phyloP scores from a whole-genome alignment of 176 grass and related monocot species.

The Triticum aestivum region DNA sequence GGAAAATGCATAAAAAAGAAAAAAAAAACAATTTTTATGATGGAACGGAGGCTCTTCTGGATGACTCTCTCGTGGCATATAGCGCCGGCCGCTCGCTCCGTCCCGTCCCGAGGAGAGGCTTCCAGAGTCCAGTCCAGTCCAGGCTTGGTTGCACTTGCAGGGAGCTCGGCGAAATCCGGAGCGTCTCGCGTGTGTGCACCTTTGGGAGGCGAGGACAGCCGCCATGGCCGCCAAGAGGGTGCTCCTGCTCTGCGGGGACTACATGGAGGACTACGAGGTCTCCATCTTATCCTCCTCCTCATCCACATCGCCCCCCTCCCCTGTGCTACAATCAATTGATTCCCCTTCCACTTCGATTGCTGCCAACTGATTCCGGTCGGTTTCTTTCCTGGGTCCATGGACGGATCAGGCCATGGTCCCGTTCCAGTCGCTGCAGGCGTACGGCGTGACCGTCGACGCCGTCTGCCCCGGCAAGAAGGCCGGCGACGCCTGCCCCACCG shows the following conservation, averaged over 20 bases:
- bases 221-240: slow-evolving; percentile 74
- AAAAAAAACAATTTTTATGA: too few species aligned
- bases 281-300: background rate
- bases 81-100: background rate
- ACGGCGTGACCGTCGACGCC: slow-evolving; percentile 70
- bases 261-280: slow-evolving; percentile 95
- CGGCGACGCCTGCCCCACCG: slow-evolving; percentile 78
- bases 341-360: background rate
- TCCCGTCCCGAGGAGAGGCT: background rate
- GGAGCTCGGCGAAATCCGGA: slow-evolving; percentile 14
- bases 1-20: too few species aligned
- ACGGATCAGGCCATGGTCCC: slow-evolving; percentile 79
- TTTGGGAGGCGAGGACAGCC: background rate
- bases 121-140: background rate
- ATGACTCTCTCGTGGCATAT: slow-evolving; percentile 36
- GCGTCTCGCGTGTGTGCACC: background rate
- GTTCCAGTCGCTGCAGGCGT: slow-evolving; percentile 94
- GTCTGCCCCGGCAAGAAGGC: slow-evolving; percentile 92
- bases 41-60: background rate
- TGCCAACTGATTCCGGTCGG: background rate
- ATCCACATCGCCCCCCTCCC: background rate
- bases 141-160: background rate
- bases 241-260: slow-evolving; percentile 88
- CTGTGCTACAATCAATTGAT: background rate
- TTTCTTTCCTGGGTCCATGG: slow-evolving; percentile 21